phyloP scores from a whole-genome alignment of 2,329 filamentous ascomycete species.

The Diaporthe sp. region DNA sequence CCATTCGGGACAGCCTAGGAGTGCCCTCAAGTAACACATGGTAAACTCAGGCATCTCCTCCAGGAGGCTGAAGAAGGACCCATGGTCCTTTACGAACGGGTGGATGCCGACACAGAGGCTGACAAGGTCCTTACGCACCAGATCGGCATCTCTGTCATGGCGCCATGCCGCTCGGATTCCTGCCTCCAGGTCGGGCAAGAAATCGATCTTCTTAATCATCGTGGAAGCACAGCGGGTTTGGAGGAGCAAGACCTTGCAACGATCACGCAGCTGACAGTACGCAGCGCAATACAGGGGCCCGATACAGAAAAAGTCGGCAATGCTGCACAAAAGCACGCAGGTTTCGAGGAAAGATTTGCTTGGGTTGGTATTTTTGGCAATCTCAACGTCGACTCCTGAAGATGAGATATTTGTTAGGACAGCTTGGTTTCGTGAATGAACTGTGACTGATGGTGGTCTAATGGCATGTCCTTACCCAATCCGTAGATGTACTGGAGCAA shows the following conservation, averaged over 20 bases:
- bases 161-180: conserved; percentile 5
- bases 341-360: conserved; percentile 7
- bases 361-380: background rate
- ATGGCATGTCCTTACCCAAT: background rate
- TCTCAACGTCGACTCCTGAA: background rate
- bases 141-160: background rate
- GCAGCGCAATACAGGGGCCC: background rate
- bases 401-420: background rate
- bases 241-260: background rate
- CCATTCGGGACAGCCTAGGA: background rate
- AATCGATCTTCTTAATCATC: background rate
- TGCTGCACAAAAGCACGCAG: background rate
- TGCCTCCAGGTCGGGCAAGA: background rate
- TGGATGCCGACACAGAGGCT: background rate
- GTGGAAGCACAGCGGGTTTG: background rate
- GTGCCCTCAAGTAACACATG: background rate
- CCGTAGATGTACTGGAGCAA: conserved; percentile 1
- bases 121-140: background rate
- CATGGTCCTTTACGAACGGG: background rate
- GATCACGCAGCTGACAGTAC: background rate
- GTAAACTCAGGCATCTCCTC: background rate
- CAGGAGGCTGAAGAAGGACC: background rate
- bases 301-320: conserved; percentile 5
- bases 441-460: background rate
- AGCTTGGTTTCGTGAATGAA: background rate